Base-by-base conservation (phyloP, 371 early-diverging fungal species). In the Mortierella sp. region DNA sequence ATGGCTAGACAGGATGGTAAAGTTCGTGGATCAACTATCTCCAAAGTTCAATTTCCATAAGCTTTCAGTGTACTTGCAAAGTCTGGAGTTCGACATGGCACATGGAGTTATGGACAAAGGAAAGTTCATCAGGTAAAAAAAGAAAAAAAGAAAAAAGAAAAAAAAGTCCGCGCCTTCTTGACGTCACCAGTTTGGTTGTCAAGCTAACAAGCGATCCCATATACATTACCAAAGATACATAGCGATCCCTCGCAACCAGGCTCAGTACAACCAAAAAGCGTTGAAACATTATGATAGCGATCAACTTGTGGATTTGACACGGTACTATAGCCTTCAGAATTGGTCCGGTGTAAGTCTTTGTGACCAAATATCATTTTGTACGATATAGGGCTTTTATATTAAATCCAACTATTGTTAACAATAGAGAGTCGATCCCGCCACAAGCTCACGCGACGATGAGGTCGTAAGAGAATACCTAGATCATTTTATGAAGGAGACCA, bases 31-130 rank as follows among this genome's bases (percentile, higher is more conserved):
- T 1, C 43, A 57, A 16, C 64, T 81, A 0, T 69, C 81, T 11
- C 72, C 76, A 68, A 81, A 81, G 58, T 81, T 81, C 50, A 76
- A 81, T 38, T 41, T 15, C 5, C 53, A 75, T 67, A 81, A 75
- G 36, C 55, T 75, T 24, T 58, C 76, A 28, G 81, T 81, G 11
- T 81, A 81, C 57, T 59, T 72, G 7, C 7, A 76, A 63, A 72
- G 76, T 63, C 63, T 81, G n/a, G 55, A 66, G 28, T 24, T 59
- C 19, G 81, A 76, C 50, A 32, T 81, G 24, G 13, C 33, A 43
- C 60, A 66, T 36, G 76, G 81, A 15, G 47, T 69, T 22, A 59
- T 50, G 69, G 63, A 72, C 70, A 69, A 69, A 58, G 69, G 60
- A 2, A 81, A 72, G 58, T 81, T 81, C 38, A 10, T 76, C 57